Base-by-base conservation (phyloP, 208 protist species). In the Acanthamoeba castellanii region DNA sequence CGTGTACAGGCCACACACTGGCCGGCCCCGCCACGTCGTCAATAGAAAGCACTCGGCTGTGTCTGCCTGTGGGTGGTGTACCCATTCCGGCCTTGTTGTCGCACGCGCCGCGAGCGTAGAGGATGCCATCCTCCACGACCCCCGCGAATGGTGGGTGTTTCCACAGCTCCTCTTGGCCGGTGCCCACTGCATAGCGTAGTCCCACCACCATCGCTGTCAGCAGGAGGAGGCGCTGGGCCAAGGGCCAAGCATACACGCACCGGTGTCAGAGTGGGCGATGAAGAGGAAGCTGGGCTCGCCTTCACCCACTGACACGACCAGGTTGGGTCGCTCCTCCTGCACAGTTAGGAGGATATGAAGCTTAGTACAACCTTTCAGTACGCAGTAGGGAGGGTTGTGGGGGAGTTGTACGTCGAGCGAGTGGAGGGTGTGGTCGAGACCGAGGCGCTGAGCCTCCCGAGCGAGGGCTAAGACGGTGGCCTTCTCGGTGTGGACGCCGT, bases 51-150 rank as follows among this genome's bases (percentile, higher is more conserved):
- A 85, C 8, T 47, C 16, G 22, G n/a, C n/a, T n/a, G n/a, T n/a
- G n/a, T n/a, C 47, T 11, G 47, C 47, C 11, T 52, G 11, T 11
- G 47, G 47, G 47, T 52, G 47, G 11, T 20, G 76, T n/a, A 89
- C 82, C 82, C 47, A 89, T 68, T 1, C 82, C 82, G 3, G 82
- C 82, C 47, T 89, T 89, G 82, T 89, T 89, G 57, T 89, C 82
- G 18, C 82, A 89, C 34, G 82, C 47, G 11, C 82, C 82, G 27
- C 82, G 82, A 25, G 30, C 82, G 47, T 89, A 89, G 25, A 89
- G 82, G 50, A 89, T 57, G 52, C 82, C 82, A 61, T 89, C 82
- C 30, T 68, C 82, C 27, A 89, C 82, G 3, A 68, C 82, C 3
- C 52, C 82, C 3, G 42, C 47, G n/a, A 89, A 89, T 5, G 82